A percentile compares a stretch with the other conserved stretches of the same genome.
These are phyloP conservation scores for Aureobasidium sp. DNA, from an alignment of 2,329 filamentous ascomycete species.

Conservation along the genomic window DNA sequence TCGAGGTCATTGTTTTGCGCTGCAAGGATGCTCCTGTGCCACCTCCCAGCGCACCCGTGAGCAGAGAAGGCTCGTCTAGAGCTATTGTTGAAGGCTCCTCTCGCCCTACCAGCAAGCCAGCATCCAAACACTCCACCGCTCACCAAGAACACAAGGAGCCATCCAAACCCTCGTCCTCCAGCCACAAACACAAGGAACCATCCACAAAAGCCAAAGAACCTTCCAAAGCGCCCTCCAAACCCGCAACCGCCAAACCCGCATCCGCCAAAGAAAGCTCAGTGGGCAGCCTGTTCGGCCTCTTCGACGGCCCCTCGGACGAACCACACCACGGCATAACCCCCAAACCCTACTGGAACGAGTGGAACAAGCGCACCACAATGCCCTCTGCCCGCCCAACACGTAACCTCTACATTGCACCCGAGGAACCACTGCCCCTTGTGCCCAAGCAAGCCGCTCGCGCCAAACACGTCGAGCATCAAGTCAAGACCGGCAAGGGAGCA, in stretches of 20 bases:
- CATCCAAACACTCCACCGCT: neutral
- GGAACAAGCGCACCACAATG: slow-evolving; percentile 15
- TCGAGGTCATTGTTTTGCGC: slow-evolving; percentile 40
- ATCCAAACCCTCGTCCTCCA: neutral
- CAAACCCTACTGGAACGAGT: slow-evolving; percentile 28
- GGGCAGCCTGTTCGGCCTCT: slow-evolving; percentile 23
- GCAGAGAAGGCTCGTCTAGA: neutral
- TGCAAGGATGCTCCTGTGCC: slow-evolving; percentile 26
- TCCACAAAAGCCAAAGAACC: slow-evolving; percentile 13
- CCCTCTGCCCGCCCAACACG: slow-evolving; percentile 13
- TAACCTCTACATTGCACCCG: slow-evolving; percentile 24
- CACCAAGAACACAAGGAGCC: neutral
- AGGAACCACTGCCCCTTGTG: slow-evolving; percentile 22
- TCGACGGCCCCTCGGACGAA: slow-evolving; percentile 26
- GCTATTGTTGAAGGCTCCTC: neutral
- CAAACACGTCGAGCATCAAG: slow-evolving; percentile 24
- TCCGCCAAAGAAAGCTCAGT: slow-evolving; percentile 9
- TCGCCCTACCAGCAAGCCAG: neutral
- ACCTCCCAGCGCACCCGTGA: neutral
- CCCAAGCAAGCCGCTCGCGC: slow-evolving; percentile 10
- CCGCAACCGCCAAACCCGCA: neutral
- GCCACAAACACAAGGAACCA: neutral
- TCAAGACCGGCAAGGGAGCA: slow-evolving; percentile 27
- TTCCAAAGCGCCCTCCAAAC: neutral
- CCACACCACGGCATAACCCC: slow-evolving; percentile 5